Conservation (phyloP, 208 protist species). For the Crithidia thermophila region DNA sequence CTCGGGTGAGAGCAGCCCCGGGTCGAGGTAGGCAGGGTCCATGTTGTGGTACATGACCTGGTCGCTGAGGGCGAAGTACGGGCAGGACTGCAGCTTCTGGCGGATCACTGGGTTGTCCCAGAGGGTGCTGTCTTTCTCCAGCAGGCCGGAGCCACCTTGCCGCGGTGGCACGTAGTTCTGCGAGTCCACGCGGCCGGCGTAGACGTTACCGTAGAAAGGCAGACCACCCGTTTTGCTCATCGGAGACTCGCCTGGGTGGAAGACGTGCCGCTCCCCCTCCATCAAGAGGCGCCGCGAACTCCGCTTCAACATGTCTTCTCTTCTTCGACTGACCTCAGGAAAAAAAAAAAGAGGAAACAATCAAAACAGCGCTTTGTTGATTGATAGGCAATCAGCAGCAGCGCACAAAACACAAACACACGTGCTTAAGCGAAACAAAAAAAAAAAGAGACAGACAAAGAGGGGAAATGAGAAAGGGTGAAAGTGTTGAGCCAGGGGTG, state of each 20-base stretch:
- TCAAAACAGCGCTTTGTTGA: too few relatives aligned
- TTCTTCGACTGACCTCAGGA: too few relatives aligned
- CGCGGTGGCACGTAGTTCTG: constrained; percentile 73
- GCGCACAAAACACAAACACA: neutral
- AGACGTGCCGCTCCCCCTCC: constrained; percentile 70
- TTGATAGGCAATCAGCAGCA: neutral
- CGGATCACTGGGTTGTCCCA: constrained; percentile 74
- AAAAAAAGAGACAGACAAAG: neutral
- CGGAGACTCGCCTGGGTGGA: constrained; percentile 54
- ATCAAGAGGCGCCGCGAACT: constrained; percentile 42
- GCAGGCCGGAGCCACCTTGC: constrained; percentile 60
- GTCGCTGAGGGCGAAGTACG: constrained; percentile 89
- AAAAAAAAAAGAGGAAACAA: neutral
- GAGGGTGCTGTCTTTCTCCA: constrained; percentile 45
- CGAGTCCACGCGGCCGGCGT: constrained; percentile 75
- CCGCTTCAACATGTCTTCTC: constrained; percentile 29
- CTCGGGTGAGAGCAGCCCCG: constrained; percentile 75
- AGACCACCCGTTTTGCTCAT: constrained; percentile 64
- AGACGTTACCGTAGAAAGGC: constrained; percentile 89
- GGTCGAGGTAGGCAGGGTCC: constrained; percentile 85
- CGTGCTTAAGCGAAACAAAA: neutral
- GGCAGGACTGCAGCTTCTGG: constrained; percentile 64
- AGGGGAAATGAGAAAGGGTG: neutral
- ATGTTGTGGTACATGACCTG: constrained; percentile 91
- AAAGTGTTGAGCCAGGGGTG: too few relatives aligned